Evolutionary conservation across 345 rosid species (phyloP).

Genomic region (Durio zibethinus): DNA sequence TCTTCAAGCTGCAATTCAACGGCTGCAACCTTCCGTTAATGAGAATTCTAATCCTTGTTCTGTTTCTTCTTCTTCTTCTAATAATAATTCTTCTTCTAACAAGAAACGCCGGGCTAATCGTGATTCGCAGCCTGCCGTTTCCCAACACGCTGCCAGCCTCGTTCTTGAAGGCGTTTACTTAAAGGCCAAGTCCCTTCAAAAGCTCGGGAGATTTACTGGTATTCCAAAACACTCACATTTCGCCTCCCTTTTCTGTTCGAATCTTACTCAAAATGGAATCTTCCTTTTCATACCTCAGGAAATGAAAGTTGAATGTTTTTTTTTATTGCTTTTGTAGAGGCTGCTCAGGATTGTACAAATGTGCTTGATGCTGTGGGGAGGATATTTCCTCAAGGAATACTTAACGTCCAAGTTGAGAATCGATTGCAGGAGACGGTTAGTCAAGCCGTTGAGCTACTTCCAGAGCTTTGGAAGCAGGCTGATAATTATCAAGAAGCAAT

Average conservation of each 20-base stretch:
- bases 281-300: not conserved
- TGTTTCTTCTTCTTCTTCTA: not conserved
- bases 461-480: constrained; percentile 76
- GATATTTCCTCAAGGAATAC: constrained; percentile 77
- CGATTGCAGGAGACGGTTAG: constrained; percentile 78
- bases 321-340: constrained; percentile 48
- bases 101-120: constrained; percentile 50
- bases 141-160: constrained; percentile 82
- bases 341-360: constrained; percentile 74
- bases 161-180: constrained; percentile 87
- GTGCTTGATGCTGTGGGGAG: constrained; percentile 90
- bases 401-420: constrained; percentile 69
- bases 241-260: not conserved
- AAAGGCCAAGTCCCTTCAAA: constrained; percentile 91
- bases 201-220: constrained; percentile 78
- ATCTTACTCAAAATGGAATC: not conserved
- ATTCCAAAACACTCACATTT: not conserved
- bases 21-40: constrained; percentile 56
- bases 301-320: not conserved
- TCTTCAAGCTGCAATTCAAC: constrained; percentile 75
- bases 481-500: constrained; percentile 65
- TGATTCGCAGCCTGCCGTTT: constrained; percentile 43
- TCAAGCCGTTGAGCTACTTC: constrained; percentile 90
- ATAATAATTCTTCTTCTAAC: constrained; percentile 17
- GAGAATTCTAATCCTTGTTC: constrained; percentile 32